phyloP scores from a whole-genome alignment of 352 stramenopile genomes.

The Pythium insidiosum region DNA sequence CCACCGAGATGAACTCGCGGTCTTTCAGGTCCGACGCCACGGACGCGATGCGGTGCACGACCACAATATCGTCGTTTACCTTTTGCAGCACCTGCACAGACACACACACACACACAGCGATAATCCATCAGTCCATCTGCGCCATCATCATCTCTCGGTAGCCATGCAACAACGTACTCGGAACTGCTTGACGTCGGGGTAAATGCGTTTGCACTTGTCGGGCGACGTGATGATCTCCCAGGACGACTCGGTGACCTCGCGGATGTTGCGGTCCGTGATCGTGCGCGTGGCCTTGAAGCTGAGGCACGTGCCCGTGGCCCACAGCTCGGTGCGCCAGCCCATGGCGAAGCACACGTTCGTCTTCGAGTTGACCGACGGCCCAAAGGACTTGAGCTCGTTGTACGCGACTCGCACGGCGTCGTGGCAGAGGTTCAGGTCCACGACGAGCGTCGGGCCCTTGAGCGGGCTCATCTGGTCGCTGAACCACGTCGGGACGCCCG shows the following conservation, averaged over 20 bases:
- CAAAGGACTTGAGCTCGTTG: slow-evolving; percentile 70
- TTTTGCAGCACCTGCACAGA: slow-evolving; percentile 56
- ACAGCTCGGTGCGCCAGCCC: slow-evolving; percentile 81
- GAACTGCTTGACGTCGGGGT: slow-evolving; percentile 79
- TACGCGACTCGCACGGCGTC: slow-evolving; percentile 73
- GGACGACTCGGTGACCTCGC: slow-evolving; percentile 57
- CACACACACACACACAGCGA: neutral
- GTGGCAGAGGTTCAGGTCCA: slow-evolving; percentile 71
- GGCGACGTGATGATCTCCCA: slow-evolving; percentile 83
- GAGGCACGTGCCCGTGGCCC: slow-evolving; percentile 65
- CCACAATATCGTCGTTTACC: slow-evolving; percentile 78
- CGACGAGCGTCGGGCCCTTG: slow-evolving; percentile 64
- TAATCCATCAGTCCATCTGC: neutral
- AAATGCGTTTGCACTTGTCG: slow-evolving; percentile 78
- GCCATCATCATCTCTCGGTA: no score
- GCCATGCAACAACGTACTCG: slow-evolving; percentile 24
- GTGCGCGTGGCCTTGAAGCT: slow-evolving; percentile 64
- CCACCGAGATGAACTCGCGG: slow-evolving; percentile 73
- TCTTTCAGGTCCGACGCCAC: slow-evolving; percentile 68
- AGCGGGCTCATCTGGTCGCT: slow-evolving; percentile 76
- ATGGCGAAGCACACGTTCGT: slow-evolving; percentile 83
- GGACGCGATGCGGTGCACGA: slow-evolving; percentile 67
- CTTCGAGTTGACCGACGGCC: slow-evolving; percentile 69
- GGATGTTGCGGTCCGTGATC: slow-evolving; percentile 62
- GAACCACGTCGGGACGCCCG: slow-evolving; percentile 65